Evolutionary conservation across 1,284 basidiomycete genomes (phyloP).

Genomic region (Leccinum angustisporum): DNA sequence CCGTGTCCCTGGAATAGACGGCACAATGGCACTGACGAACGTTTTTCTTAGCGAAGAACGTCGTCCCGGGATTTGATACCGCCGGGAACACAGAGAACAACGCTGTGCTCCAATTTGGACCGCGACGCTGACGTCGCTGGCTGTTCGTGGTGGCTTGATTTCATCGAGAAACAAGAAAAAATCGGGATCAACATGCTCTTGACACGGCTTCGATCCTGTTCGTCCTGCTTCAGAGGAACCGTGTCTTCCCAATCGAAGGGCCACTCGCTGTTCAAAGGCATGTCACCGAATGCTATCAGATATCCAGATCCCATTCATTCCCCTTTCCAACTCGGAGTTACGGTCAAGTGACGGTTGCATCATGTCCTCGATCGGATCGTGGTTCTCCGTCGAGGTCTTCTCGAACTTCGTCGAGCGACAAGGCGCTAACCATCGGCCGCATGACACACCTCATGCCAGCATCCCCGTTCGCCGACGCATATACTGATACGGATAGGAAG

Average conservation of each 20-base stretch:
- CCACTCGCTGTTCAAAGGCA: background rate
- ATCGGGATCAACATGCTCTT: background rate
- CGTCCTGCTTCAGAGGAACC: background rate
- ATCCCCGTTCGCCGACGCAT: background rate
- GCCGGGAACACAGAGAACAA: background rate
- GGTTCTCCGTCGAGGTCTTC: background rate
- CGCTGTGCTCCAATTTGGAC: background rate
- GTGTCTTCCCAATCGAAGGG: background rate
- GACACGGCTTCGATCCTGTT: background rate
- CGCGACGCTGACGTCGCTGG: background rate
- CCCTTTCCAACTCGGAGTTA: background rate
- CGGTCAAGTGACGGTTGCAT: background rate
- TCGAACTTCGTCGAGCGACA: background rate
- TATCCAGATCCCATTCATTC: background rate
- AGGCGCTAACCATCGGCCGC: background rate
- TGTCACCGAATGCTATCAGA: background rate
- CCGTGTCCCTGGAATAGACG: background rate
- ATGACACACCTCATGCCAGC: background rate
- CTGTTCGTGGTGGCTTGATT: slow-evolving; percentile 1
- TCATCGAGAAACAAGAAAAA: background rate
- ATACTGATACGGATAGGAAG: background rate
- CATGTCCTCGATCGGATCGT: background rate
- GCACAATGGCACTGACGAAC: background rate
- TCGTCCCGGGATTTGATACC: background rate
- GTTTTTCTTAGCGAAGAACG: background rate